A percentile compares a stretch with the other conserved stretches of the same genome.
phyloP scores from a whole-genome alignment of 164 flowering plant genomes.

The Cinnamomum chago region DNA sequence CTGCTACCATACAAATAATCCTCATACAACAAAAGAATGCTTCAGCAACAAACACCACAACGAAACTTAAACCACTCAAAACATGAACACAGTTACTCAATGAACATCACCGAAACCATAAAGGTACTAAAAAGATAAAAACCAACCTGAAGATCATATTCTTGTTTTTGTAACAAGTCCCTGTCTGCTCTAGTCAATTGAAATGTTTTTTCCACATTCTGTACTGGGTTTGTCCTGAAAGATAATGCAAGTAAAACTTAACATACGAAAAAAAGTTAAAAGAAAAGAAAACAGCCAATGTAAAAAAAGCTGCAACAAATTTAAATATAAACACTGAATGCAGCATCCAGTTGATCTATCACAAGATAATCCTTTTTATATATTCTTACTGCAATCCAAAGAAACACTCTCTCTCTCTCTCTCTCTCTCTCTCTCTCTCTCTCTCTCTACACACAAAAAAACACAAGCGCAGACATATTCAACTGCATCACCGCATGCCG shows the following conservation, averaged over 20 bases:
- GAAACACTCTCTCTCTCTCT: no score
- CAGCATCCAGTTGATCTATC: no score
- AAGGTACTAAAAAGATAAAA: background rate
- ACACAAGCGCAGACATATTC: no score
- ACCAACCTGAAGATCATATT: constrained; percentile 85
- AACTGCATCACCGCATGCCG: no score
- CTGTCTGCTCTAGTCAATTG: constrained; percentile 70
- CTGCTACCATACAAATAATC: background rate
- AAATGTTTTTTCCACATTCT: constrained; percentile 75
- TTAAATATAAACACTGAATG: no score
- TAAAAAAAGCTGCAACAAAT: no score
- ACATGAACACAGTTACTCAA: background rate
- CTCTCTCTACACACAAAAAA: no score
- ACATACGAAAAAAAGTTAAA: background rate
- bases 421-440: no score
- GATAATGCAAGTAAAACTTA: background rate
- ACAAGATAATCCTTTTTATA: no score
- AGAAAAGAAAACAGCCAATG: background rate
- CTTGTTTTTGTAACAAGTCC: constrained; percentile 62
- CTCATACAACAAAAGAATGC: background rate
- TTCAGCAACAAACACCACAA: constrained; percentile 1
- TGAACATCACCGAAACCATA: background rate
- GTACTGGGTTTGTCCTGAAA: constrained; percentile 70
- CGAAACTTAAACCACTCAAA: background rate
- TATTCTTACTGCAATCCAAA: no score